Evolutionary conservation across 208 protist species (phyloP).

Genomic region (Ichthyophonus hoferi): DNA sequence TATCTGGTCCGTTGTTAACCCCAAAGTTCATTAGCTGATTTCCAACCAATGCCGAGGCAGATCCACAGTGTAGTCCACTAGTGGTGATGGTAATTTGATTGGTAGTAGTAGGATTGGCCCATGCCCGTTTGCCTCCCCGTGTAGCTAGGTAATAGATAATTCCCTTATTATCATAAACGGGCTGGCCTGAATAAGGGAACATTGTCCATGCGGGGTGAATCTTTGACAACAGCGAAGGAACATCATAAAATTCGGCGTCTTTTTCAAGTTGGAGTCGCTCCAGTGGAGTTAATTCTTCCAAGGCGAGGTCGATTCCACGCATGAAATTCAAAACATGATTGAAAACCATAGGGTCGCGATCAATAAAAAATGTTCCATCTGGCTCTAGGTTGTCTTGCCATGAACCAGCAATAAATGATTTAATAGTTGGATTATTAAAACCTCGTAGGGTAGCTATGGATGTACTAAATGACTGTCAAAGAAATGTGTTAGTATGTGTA

Average conservation of each 20-base stretch:
- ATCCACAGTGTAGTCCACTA: background rate
- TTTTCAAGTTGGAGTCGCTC: background rate
- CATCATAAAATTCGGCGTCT: background rate
- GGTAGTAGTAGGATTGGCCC: background rate
- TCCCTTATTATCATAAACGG: background rate
- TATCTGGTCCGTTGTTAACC: background rate
- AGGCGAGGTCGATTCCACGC: background rate
- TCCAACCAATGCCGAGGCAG: background rate
- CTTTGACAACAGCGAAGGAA: background rate
- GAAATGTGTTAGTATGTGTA: background rate
- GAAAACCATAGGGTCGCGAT: conserved; percentile 9
- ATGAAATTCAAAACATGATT: conserved; percentile 5
- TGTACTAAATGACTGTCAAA: background rate
- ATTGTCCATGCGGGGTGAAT: background rate
- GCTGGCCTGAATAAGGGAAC: background rate
- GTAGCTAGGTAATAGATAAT: background rate
- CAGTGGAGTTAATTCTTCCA: background rate
- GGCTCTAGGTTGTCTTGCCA: background rate
- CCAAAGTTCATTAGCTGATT: background rate
- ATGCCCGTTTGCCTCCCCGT: background rate
- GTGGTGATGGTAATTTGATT: background rate
- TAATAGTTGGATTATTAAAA: background rate
- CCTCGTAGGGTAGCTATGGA: background rate
- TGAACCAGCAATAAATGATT: background rate
- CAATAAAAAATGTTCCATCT: background rate